These are phyloP conservation scores for Chenopodium album DNA, from an alignment of 148 eudicot species.

Conservation along the genomic window DNA sequence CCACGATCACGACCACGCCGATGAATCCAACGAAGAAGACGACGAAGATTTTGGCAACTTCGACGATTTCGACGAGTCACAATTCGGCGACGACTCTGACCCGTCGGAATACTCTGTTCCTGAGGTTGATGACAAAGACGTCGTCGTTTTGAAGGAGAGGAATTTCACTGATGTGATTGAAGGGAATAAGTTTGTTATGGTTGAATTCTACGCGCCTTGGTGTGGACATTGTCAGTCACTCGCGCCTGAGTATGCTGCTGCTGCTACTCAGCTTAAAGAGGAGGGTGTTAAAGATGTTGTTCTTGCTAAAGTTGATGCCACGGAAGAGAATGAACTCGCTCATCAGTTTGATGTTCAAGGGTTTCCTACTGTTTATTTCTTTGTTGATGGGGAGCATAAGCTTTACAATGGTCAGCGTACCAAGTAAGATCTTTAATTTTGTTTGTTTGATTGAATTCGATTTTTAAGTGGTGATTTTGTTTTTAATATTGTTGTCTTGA, in stretches of 20 bases:
- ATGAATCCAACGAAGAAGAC: constrained; percentile 36
- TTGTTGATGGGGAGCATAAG: constrained; percentile 83
- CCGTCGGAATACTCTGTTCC: constrained; percentile 19
- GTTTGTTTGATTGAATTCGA: background rate
- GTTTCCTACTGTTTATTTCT: constrained; percentile 76
- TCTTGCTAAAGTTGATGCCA: constrained; percentile 88
- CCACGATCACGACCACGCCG: constrained; percentile 15
- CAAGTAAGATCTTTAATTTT: constrained; percentile 38
- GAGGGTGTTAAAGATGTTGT: constrained; percentile 48
- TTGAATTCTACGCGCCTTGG: constrained; percentile 98
- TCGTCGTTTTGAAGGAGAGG: constrained; percentile 67
- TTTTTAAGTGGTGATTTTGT: too few relatives aligned
- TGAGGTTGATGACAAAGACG: constrained; percentile 68
- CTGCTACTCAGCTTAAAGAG: constrained; percentile 67
- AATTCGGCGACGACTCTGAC: constrained; percentile 32
- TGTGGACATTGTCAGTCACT: constrained; percentile 77
- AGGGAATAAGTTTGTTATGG: constrained; percentile 72
- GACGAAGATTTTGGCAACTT: constrained; percentile 33
- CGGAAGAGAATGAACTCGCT: constrained; percentile 70
- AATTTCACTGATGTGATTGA: constrained; percentile 71
- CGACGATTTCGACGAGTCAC: constrained; percentile 34
- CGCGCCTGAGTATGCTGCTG: constrained; percentile 96
- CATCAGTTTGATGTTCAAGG: constrained; percentile 78
- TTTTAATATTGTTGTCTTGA: too few relatives aligned
- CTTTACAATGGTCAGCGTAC: constrained; percentile 66